Percentiles rank a stretch among this genome's conserved stretches.
These are phyloP conservation scores for Trametes pubescens DNA, from an alignment of 1,284 basidiomycete species.

Conservation along the genomic window DNA sequence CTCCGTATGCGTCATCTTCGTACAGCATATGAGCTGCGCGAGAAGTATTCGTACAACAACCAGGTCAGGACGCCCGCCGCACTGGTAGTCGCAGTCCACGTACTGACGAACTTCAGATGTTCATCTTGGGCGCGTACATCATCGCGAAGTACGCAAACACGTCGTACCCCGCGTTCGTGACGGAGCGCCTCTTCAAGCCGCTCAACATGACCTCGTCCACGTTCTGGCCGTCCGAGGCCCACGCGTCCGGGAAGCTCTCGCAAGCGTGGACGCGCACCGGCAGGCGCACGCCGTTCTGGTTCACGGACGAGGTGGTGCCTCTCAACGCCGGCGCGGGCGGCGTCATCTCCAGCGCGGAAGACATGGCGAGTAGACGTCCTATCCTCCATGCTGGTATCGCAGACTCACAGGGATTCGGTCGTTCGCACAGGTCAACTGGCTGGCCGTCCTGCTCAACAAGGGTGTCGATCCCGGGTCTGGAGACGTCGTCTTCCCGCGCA, in stretches of 20 bases:
- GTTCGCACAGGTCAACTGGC: slow-evolving; percentile 41
- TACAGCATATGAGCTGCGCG: slow-evolving; percentile 50
- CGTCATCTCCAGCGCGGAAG: slow-evolving; percentile 44
- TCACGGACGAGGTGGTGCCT: slow-evolving; percentile 32
- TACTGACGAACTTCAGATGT: slow-evolving; percentile 13
- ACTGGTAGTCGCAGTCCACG: not conserved
- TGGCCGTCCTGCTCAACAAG: slow-evolving; percentile 38
- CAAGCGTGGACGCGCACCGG: slow-evolving; percentile 40
- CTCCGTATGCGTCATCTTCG: slow-evolving; percentile 45
- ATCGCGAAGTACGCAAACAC: slow-evolving; percentile 46
- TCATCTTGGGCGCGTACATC: slow-evolving; percentile 39
- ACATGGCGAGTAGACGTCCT: slow-evolving; percentile 34
- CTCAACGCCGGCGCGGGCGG: slow-evolving; percentile 45
- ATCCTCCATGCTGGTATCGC: not conserved
- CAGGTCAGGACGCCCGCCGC: slow-evolving; percentile 36
- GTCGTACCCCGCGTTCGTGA: slow-evolving; percentile 42
- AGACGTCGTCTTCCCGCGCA: slow-evolving; percentile 38
- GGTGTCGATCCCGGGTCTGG: slow-evolving; percentile 41
- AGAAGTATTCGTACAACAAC: slow-evolving; percentile 53
- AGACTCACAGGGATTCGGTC: not conserved
- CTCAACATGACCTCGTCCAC: slow-evolving; percentile 45
- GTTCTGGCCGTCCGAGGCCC: slow-evolving; percentile 46
- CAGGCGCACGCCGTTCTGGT: slow-evolving; percentile 42
- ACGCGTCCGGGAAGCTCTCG: slow-evolving; percentile 42
- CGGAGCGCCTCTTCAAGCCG: slow-evolving; percentile 42